Evolutionary conservation across 1,284 basidiomycete species (phyloP), one percentile per base, ranked within the genome.

Genomic region (Naganishia liquefaciens): DNA sequence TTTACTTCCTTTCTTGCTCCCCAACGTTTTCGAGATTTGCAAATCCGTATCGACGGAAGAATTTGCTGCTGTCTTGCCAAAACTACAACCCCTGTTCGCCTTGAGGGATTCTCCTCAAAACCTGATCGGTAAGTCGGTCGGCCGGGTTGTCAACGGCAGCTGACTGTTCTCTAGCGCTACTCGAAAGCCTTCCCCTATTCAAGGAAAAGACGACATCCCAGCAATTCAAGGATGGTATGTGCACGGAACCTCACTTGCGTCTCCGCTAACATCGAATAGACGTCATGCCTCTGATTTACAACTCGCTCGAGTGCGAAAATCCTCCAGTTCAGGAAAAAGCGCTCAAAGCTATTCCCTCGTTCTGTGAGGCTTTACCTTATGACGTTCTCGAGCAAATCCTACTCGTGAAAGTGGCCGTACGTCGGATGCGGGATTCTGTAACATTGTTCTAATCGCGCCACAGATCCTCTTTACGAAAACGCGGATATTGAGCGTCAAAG

Each of bases 101-200:
- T 81, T 98, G 71, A 93, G 91, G 77, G 96, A 99, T 73, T 95
- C 96, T 25, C 93, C 95, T 0, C 94, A 98, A 77, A 97, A 94
- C 71, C 93, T 96, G 89, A 79, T 95, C 62, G 94, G 79, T 79
- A 40, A 52, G 77, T 73, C 1, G n/a, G 9, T 33, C 30, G 13
- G 9, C 15, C 30, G 30, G 30, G 37, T n/a, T 21, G 23, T 11
- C 27, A 13, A 25, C 46, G 13, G 25, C 6, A 21, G 39, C 19
- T 49, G 53, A 63, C 37, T 5, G 49, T 40, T 9, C 40, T 25
- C 5, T 73, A 76, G 77, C 91, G 0, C 79, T 97, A 27, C 79
- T 99, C 44, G 94, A 97, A 68, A 94, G 96, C 74, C 83, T 98
- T 17, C 81, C 85, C 25, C 84, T 96, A 77, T 84, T 99, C 50